Evolutionary conservation across 2,329 filamentous ascomycete genomes (phyloP), one percentile per base, ranked within the genome.

Genomic region (Aphanocladium album): DNA sequence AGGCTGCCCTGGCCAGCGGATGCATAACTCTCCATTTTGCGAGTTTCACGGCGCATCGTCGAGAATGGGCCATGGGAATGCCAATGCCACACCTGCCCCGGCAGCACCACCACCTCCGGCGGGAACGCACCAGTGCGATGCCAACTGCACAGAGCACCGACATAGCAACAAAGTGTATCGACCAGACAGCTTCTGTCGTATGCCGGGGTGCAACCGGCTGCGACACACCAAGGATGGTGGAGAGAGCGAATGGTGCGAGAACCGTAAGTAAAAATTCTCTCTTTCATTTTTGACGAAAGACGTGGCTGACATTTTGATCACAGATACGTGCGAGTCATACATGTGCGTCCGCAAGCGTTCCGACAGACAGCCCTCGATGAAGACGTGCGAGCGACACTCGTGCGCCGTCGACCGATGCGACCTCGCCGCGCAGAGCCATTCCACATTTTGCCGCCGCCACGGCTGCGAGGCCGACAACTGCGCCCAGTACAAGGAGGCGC

Each of bases 381-480:
- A 19, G 19, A 53, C 57, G 39, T 60, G 57, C 27, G 57, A 53
- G 49, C 57, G 30, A 9, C 57, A 60, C 57, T 33, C 57, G 11
- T 60, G 57, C 39, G 39, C 27, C 39, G 49, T 60, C n/a, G 57
- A 35, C 25, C 49, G 49, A 5, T 54, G 57, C 49, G 57, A 60
- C 50, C 19, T 9, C 16, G 8, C 57, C 8, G 39, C 49, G 27
- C 49, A n/a, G 27, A 25, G 39, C 49, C 39, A 46, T 11, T 46
- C 47, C 11, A 14, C 16, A 0, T 60, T 60, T n/a, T 60, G 57
- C 49, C 27, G 41, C 14, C 49, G 39, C 27, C 57, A 60, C 41
- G 49, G 49, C 14, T 60, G 57, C 57, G 57, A 37, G 39, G 49
- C 57, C 16, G 57, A 60, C 49, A 60, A 46, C 25, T 54, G 57